phyloP scores from a whole-genome alignment of 768 basidiomycete species.

The Boletellus ananas region DNA sequence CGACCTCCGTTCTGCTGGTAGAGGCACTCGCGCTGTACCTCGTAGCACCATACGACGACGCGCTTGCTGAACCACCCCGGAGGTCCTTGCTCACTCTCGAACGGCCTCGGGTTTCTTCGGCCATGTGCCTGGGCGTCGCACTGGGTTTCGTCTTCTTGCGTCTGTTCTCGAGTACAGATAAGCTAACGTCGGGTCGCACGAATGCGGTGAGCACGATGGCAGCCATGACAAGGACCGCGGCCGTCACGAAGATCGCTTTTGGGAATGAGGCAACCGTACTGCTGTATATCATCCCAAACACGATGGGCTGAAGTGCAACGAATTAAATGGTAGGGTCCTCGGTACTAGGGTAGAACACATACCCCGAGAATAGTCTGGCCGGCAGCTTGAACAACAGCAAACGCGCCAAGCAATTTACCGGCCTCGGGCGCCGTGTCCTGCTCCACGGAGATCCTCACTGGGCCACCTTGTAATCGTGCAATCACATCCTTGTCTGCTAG shows the following conservation, averaged over 20 bases:
- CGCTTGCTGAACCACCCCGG: conserved; percentile 29
- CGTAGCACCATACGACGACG: conserved; percentile 19
- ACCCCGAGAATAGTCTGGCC: conserved; percentile 60
- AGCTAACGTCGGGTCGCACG: conserved; percentile 33
- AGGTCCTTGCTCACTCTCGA: conserved; percentile 40
- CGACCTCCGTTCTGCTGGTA: conserved; percentile 3
- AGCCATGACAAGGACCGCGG: conserved; percentile 50
- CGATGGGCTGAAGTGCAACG: conserved; percentile 47
- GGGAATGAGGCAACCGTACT: conserved; percentile 61
- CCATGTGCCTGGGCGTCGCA: conserved; percentile 2
- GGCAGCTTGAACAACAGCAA: conserved; percentile 63
- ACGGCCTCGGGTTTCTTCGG: conserved; percentile 21
- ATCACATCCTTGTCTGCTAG: conserved; percentile 34
- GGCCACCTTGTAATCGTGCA: conserved; percentile 15
- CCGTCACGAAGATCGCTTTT: conserved; percentile 63
- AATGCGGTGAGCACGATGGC: conserved; percentile 46
- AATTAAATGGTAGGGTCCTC: conserved; percentile 8
- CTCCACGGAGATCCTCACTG: neutral
- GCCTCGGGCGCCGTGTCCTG: conserved; percentile 34
- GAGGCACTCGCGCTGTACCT: conserved; percentile 6
- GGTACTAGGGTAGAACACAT: conserved; percentile 10
- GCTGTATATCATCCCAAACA: conserved; percentile 68
- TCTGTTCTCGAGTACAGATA: conserved; percentile 16
- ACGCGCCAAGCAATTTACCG: conserved; percentile 67
- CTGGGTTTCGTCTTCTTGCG: conserved; percentile 5